Evolutionary conservation across 2,329 filamentous ascomycete species (phyloP), one percentile per base, ranked within the genome.

Genomic region (Pseudopithomyces maydicus): DNA sequence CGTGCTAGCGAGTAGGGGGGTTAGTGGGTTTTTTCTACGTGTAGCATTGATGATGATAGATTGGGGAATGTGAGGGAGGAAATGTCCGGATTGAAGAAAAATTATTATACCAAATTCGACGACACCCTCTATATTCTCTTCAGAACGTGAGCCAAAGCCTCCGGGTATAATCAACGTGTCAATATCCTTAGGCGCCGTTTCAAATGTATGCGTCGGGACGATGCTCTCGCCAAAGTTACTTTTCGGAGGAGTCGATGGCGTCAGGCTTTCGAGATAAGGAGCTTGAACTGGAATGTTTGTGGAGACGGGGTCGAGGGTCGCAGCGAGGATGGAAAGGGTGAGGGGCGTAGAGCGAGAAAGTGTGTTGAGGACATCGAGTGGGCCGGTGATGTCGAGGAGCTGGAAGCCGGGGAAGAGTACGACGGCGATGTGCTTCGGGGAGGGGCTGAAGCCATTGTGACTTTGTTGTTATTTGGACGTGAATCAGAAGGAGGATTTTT

Each of bases 81-180:
- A 29, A 29, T 5, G 26, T 5, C 26, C 8, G 26, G 26, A 29
- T 29, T 5, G 26, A 29, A 8, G 26, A 8, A 29, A 8, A 29
- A 5, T 29, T 8, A 71, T 69, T 26, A 68, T 65, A 41, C 86
- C 70, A 58, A 81, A 87, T 1, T 79, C 73, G 2, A 83, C 71
- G 0, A 80, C 73, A 0, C 76, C 70, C 11, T 67, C 60, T 1
- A 72, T 65, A 10, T 66, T 65, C 20, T 72, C 68, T 12, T 67
- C 62, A 33, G 64, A 64, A 22, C 78, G 54, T 23, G 70, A 77
- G 0, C 87, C 88, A 0, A 76, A 52, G 0, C 88, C 88, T 1
- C 89, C 88, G 0, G 88, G 88, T 7, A 91, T 73, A n/a, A 91
- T 71, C 19, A 91, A 78, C 3, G 90, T 83, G 43, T 90, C 85